Base-by-base conservation (phyloP, 805 yeast genomes). In the Wickerhamomyces bisporus region DNA sequence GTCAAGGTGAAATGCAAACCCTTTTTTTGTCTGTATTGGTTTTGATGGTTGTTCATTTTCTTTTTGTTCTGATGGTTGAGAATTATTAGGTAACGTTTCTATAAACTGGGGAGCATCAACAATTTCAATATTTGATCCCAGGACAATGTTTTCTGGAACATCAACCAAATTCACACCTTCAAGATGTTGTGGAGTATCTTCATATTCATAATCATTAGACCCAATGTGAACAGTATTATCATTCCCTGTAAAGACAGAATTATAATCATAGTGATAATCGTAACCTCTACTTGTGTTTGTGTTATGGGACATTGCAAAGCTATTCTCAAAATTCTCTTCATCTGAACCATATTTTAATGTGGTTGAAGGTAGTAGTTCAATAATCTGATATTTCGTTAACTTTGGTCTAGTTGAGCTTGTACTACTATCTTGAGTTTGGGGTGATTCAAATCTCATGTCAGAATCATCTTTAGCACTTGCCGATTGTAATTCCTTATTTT, bases 361-460 rank as follows among this genome's bases (percentile, higher is more conserved):
- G 0, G 98, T 88, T 2, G 96, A 80, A 3, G 98, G 97, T 36
- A 91, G 63, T 31, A 78, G 67, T 26, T 86, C 87, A 45, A 89
- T 88, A 10, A 86, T 83, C 31, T 74, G 73, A 44, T 57, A 54
- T 42, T 26, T 32, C 6, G 30, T 6, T 14, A 21, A 15, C 3
- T 15, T 17, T 16, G 17, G 17, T 3, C 36, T 25, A 18, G 9
- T 26, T 13, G 25, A 17, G 34, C 20, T 21, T 14, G 35, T 6
- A 14, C 21, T 27, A 17, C 30, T 37, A 25, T 34, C 35, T 6
- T 25, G 24, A 13, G 27, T 26, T 3, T 17, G 40, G 33, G 30
- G 36, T 26, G 32, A 54, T 38, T 34, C 57, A n/a, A 15, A 31
- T 10, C 14, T 32, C 2, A 33, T 32, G 18, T 26, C 37, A 10